Evolutionary conservation across 257 asterid genomes (phyloP).

Genomic region (Verbascum thapsus): DNA sequence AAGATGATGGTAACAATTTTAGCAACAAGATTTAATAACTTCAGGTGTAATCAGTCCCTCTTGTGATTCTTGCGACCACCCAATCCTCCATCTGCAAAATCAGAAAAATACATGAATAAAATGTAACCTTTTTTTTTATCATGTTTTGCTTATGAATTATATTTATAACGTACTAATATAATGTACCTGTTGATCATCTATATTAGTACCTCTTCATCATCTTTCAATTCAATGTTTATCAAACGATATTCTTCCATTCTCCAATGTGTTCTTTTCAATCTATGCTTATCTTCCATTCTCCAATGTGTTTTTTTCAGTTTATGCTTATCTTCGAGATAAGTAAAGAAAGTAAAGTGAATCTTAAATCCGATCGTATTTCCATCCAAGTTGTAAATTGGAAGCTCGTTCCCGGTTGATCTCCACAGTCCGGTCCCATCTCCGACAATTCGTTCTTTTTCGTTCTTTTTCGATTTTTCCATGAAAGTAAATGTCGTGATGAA

Average conservation of each 20-base stretch:
- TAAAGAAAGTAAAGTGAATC: constrained; percentile 10
- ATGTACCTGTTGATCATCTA: neutral
- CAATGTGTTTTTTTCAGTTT: constrained; percentile 1
- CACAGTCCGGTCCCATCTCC: constrained; percentile 19
- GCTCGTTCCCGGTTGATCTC: constrained; percentile 13
- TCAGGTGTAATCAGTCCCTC: neutral
- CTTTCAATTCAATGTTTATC: neutral
- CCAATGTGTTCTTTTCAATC: constrained; percentile 8
- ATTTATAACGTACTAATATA: too few relatives aligned
- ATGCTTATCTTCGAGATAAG: too few relatives aligned
- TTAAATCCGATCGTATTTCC: constrained; percentile 7
- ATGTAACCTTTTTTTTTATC: neutral
- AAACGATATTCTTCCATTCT: constrained; percentile 12
- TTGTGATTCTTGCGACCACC: constrained; percentile 27
- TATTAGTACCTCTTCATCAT: neutral
- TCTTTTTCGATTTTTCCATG: neutral
- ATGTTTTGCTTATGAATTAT: too few relatives aligned
- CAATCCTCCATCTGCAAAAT: constrained; percentile 6
- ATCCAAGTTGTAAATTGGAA: neutral
- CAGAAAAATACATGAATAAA: neutral
- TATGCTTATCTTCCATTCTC: constrained; percentile 9
- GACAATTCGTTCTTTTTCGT: neutral
- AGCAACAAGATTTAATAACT: too few relatives aligned
- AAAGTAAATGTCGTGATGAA: constrained; percentile 7
- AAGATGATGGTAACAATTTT: too few relatives aligned